Conservation (phyloP, 1,139 yeast species). For the Nadsonia starkeyi-henricii region DNA sequence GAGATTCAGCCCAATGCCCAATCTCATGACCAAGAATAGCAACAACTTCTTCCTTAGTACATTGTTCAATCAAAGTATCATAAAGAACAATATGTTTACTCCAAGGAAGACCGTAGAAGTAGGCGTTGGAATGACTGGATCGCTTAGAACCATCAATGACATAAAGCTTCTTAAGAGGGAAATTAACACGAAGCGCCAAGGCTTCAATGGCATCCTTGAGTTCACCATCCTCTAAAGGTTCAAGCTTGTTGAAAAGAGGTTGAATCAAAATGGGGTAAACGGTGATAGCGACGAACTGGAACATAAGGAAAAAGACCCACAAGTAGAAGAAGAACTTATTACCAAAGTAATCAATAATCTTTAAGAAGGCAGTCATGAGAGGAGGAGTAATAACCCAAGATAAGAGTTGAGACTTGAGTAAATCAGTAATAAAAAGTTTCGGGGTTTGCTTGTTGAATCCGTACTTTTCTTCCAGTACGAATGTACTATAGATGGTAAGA, state of each 20-base stretch:
- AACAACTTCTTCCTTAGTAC: slow-evolving; percentile 65
- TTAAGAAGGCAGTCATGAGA: slow-evolving; percentile 56
- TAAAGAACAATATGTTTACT: slow-evolving; percentile 85
- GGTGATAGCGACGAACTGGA: slow-evolving; percentile 58
- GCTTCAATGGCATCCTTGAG: slow-evolving; percentile 68
- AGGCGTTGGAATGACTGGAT: slow-evolving; percentile 92
- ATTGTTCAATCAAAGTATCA: slow-evolving; percentile 77
- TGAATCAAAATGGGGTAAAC: slow-evolving; percentile 71
- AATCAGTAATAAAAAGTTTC: slow-evolving; percentile 57
- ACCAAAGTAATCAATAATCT: slow-evolving; percentile 68
- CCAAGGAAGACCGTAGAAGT: slow-evolving; percentile 93
- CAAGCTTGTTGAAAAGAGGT: slow-evolving; percentile 82
- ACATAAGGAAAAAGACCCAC: slow-evolving; percentile 53
- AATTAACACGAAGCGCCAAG: slow-evolving; percentile 58
- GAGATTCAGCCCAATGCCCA: slow-evolving; percentile 92
- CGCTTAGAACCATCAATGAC: slow-evolving; percentile 94
- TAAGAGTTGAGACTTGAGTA: slow-evolving; percentile 44
- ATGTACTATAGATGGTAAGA: slow-evolving; percentile 56
- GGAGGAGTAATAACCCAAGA: slow-evolving; percentile 55
- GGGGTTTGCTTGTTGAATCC: slow-evolving; percentile 84
- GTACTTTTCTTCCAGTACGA: slow-evolving; percentile 79
- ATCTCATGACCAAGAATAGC: slow-evolving; percentile 95
- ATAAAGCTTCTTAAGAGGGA: slow-evolving; percentile 74
- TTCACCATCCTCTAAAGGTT: slow-evolving; percentile 84
- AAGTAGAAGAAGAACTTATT: slow-evolving; percentile 68